These are phyloP conservation scores for Pseudocercospora eumusae DNA, from an alignment of 2,329 filamentous ascomycete genomes.

Conservation along the genomic window DNA sequence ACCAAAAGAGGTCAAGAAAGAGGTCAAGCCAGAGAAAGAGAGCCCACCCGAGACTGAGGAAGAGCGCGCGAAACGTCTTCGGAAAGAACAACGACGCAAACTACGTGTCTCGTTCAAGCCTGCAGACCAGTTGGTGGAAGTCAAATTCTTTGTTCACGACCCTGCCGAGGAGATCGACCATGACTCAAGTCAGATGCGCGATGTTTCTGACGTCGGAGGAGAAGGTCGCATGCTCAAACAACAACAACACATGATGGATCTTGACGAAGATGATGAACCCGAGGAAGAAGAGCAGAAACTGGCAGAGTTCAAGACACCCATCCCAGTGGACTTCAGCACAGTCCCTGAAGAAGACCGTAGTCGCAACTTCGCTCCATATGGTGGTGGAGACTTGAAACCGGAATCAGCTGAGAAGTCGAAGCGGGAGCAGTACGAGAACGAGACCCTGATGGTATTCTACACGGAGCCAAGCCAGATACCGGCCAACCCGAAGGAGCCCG, in stretches of 20 bases:
- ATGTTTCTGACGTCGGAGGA: conserved; percentile 70
- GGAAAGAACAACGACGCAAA: conserved; percentile 70
- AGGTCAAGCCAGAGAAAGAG: conserved; percentile 57
- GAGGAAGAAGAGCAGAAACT: conserved; percentile 55
- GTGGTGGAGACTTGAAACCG: conserved; percentile 46
- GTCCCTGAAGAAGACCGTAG: conserved; percentile 45
- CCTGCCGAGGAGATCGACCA: conserved; percentile 69
- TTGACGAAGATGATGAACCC: conserved; percentile 61
- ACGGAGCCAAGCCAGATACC: conserved; percentile 49
- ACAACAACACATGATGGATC: conserved; percentile 64
- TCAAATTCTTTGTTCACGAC: conserved; percentile 71
- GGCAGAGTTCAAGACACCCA: conserved; percentile 49
- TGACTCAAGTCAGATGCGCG: conserved; percentile 66
- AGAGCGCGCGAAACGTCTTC: conserved; percentile 65
- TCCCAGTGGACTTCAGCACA: conserved; percentile 47
- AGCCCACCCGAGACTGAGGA: conserved; percentile 64
- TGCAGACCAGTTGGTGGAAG: conserved; percentile 65
- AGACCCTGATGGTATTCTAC: conserved; percentile 52
- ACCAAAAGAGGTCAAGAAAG: conserved; percentile 54
- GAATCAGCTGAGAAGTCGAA: conserved; percentile 47
- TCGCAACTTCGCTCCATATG: conserved; percentile 49
- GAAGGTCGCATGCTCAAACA: conserved; percentile 59
- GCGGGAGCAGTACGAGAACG: conserved; percentile 49
- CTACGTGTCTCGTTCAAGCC: conserved; percentile 71
- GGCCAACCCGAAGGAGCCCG: conserved; percentile 49